Evolutionary conservation across 805 yeast species (phyloP).

Genomic region (Candida hispaniensis): DNA sequence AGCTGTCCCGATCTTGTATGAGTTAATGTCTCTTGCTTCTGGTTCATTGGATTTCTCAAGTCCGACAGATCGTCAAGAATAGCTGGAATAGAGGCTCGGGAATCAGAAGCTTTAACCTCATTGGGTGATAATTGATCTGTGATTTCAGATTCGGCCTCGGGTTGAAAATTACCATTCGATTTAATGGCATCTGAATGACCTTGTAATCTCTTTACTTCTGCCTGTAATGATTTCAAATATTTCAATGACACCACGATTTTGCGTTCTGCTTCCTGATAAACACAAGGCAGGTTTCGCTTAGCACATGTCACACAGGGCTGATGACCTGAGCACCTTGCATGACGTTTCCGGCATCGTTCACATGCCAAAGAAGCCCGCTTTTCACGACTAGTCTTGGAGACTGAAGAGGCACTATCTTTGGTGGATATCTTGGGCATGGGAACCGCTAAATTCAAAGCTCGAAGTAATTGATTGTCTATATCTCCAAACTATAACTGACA

Average conservation of each 20-base stretch:
- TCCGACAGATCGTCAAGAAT: too few relatives aligned
- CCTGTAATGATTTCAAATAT: conserved; percentile 19
- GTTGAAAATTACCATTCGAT: too few relatives aligned
- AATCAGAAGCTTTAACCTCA: too few relatives aligned
- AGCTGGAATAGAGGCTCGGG: too few relatives aligned
- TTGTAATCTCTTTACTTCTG: conserved; percentile 19
- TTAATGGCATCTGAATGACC: too few relatives aligned
- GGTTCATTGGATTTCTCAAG: conserved; percentile 4
- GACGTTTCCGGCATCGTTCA: conserved; percentile 23
- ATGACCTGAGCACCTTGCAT: conserved; percentile 22
- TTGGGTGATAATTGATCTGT: too few relatives aligned
- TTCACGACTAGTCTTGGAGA: conserved; percentile 1
- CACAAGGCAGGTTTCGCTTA: conserved; percentile 18
- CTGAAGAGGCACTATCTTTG: not conserved
- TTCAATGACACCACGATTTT: conserved; percentile 23
- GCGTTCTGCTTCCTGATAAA: conserved; percentile 22
- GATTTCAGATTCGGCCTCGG: too few relatives aligned
- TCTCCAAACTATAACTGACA: too few relatives aligned
- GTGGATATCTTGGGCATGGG: not conserved
- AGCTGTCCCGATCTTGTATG: conserved; percentile 8
- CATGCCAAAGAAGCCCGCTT: conserved; percentile 19
- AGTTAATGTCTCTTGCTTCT: conserved; percentile 3
- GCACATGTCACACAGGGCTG: conserved; percentile 20
- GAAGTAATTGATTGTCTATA: too few relatives aligned
- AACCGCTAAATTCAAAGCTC: too few relatives aligned